Evolutionary conservation across 1,139 yeast genomes (phyloP), one percentile per base, ranked within the genome.

Genomic region (Yamadazyma atmosphaerica): DNA sequence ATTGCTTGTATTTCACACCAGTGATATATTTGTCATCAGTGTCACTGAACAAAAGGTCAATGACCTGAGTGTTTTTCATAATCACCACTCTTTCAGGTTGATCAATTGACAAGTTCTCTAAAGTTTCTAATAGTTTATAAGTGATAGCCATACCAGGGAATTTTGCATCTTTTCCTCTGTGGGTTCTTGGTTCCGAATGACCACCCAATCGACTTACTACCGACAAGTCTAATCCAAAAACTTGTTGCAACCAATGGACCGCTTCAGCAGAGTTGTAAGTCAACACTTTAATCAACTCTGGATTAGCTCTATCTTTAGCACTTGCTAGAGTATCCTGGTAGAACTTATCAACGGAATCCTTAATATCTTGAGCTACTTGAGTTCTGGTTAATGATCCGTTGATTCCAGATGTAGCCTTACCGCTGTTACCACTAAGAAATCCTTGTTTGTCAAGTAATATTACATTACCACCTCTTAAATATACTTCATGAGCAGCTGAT

Each of bases 341-440:
- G 54, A 86, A 86, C 40, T 68, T 65, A 25, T 77, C 77, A 2
- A 76, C 76, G 2, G 81, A 66, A 53, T 86, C 95, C 15, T 58
- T 54, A 31, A 83, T 73, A 4, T 67, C 56, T 29, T 72, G 60
- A 18, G 63, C 52, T 16, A 69, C 62, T 55, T 86, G 92, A 1
- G 88, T 76, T 14, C 75, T 55, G 0, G 94, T 82, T 26, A 73
- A 65, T 1, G 87, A 81, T 14, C 92, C 95, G 57, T 84, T 86
- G 50, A 86, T 86, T 17, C 95, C 95, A 15, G 87, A 79, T 0
- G 90, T 83, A 1, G 95, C 95, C 57, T 84, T 83, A 19, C 86
- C 81, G 28, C 90, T 82, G 54, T 85, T 86, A 4, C 95, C 95
- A 40, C 90, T 86, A 30, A 83, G 65, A 48, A 77, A 77, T 11